phyloP scores from a whole-genome alignment of 2,329 filamentous ascomycete genomes.

The Aureobasidium sp. region DNA sequence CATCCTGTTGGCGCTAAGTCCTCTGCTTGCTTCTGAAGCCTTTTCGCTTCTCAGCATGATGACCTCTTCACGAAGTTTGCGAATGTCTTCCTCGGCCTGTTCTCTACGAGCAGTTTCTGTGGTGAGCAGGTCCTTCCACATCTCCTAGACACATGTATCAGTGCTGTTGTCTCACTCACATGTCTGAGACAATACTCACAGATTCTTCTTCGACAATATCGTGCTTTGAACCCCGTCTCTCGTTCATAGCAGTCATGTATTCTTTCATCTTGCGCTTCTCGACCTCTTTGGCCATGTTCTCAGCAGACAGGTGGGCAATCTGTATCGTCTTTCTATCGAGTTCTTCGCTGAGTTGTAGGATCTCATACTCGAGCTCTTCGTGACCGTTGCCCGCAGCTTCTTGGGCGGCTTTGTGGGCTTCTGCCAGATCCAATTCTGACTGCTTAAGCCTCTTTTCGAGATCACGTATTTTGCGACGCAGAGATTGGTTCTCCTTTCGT shows the following conservation, averaged over 20 bases:
- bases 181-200: constrained; percentile 9
- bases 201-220: constrained; percentile 30
- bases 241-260: constrained; percentile 59
- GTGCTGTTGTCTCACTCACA: not conserved
- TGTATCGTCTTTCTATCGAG: constrained; percentile 76
- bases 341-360: constrained; percentile 73
- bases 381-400: constrained; percentile 34
- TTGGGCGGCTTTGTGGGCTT: constrained; percentile 34
- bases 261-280: constrained; percentile 84
- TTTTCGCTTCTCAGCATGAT: constrained; percentile 43
- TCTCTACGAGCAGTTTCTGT: constrained; percentile 84
- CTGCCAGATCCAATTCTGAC: constrained; percentile 43
- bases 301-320: constrained; percentile 71
- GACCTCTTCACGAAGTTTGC: constrained; percentile 72
- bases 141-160: constrained; percentile 48
- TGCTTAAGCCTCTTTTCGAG: constrained; percentile 69
- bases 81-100: constrained; percentile 83
- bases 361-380: constrained; percentile 70
- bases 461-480: constrained; percentile 75
- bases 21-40: constrained; percentile 26
- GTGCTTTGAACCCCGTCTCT: constrained; percentile 35
- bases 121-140: constrained; percentile 91
- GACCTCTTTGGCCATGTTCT: constrained; percentile 67
- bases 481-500: constrained; percentile 79
- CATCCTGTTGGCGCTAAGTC: constrained; percentile 25